These are phyloP conservation scores for Wallacemonas rigidus DNA, from an alignment of 208 protist species.

Conservation along the genomic window DNA sequence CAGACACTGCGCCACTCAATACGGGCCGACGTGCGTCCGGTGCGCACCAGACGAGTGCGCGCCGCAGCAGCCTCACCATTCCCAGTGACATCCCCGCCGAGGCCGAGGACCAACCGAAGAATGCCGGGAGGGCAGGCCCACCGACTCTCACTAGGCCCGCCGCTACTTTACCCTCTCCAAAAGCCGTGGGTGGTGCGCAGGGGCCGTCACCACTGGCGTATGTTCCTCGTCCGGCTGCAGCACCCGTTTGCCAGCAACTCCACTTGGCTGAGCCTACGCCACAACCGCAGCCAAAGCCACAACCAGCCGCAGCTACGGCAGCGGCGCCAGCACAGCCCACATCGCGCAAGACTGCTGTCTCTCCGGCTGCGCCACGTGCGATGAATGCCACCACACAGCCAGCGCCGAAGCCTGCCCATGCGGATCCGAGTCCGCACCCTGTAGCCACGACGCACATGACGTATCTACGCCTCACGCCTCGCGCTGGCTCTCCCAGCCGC, in stretches of 20 bases:
- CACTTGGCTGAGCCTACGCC: neutral
- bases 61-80: constrained; percentile 8
- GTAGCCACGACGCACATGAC: neutral
- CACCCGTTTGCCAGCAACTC: neutral
- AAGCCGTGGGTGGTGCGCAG: neutral
- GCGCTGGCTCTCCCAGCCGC: neutral
- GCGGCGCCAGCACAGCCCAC: neutral
- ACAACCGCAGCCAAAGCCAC: neutral
- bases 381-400: no score
- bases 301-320: neutral
- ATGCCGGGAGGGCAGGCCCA: no score
- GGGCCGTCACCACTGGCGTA: neutral
- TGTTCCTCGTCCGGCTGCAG: neutral
- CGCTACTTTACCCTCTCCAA: neutral
- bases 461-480: neutral
- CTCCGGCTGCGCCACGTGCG: no score
- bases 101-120: no score
- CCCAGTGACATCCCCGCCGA: constrained; percentile 3
- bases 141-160: no score
- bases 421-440: neutral
- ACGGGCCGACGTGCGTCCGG: neutral
- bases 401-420: no score
- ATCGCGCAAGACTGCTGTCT: neutral
- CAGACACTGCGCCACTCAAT: neutral
- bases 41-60: neutral